Percentiles rank a stretch among this genome's conserved stretches.
phyloP scores from a whole-genome alignment of 148 eudicot species.

The Heliamphora exappendiculata region DNA sequence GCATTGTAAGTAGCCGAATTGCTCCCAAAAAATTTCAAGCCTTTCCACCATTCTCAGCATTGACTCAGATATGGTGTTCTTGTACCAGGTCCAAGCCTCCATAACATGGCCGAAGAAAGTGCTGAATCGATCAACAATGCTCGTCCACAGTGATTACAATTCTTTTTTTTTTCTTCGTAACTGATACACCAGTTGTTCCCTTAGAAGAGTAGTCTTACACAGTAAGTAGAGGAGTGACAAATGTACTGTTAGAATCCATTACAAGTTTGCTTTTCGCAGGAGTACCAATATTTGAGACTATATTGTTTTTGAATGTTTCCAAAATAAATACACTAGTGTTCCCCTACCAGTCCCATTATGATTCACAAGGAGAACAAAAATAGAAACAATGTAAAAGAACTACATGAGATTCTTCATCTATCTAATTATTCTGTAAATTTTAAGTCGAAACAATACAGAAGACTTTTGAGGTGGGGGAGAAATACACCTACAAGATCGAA shows the following conservation, averaged over 20 bases:
- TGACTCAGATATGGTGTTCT: conserved; percentile 20
- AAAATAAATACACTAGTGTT: too few relatives aligned
- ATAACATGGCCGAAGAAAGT: background rate
- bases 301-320: conserved; percentile 20
- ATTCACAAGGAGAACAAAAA: background rate
- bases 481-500: conserved; percentile 3
- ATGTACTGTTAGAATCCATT: conserved; percentile 6
- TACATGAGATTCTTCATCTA: background rate
- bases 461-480: background rate
- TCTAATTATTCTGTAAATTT: background rate
- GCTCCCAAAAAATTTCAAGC: background rate
- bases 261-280: conserved; percentile 14
- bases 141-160: background rate
- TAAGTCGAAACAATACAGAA: background rate
- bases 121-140: background rate
- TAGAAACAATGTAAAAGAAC: background rate
- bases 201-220: background rate
- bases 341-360: too few relatives aligned
- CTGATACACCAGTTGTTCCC: background rate
- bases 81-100: too few relatives aligned
- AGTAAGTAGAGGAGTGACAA: conserved; percentile 1
- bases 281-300: background rate
- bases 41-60: conserved; percentile 4
- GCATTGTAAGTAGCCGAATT: too few relatives aligned
- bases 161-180: background rate